These are phyloP conservation scores for Globisporangium camurandrum DNA, from an alignment of 352 stramenopile species.

Conservation along the genomic window DNA sequence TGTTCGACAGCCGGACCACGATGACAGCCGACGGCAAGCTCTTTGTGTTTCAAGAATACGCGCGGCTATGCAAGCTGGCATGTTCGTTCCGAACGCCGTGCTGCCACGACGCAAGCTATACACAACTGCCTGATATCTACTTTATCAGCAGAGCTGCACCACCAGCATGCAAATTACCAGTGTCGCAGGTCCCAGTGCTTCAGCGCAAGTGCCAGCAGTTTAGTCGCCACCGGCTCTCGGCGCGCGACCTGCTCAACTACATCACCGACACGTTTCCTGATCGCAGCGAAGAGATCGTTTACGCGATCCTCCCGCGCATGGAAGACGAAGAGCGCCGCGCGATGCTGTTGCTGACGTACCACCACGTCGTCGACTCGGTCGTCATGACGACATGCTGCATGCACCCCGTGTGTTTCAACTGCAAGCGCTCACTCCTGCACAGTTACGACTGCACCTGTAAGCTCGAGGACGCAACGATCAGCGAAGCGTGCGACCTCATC, in stretches of 20 bases:
- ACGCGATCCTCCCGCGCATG: constrained; percentile 26
- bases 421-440: constrained; percentile 38
- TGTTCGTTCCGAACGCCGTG: constrained; percentile 42
- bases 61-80: too few species aligned
- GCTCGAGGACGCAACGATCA: constrained; percentile 34
- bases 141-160: too few species aligned
- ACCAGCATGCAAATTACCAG: too few species aligned
- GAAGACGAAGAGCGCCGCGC: constrained; percentile 55
- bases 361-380: constrained; percentile 35
- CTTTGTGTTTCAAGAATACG: too few species aligned
- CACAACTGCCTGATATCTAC: too few species aligned
- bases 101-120: constrained; percentile 40
- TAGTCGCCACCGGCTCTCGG: too few species aligned
- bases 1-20: neutral
- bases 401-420: constrained; percentile 47
- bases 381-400: constrained; percentile 38
- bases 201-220: too few species aligned
- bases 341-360: constrained; percentile 34
- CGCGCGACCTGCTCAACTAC: too few species aligned
- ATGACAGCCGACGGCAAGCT: neutral
- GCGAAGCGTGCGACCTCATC: constrained; percentile 36
- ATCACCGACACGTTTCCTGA: too few species aligned
- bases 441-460: constrained; percentile 42
- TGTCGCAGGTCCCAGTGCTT: too few species aligned
- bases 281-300: too few species aligned